These are phyloP conservation scores for Tulasnella calospora DNA, from an alignment of 768 basidiomycete species.

Conservation along the genomic window DNA sequence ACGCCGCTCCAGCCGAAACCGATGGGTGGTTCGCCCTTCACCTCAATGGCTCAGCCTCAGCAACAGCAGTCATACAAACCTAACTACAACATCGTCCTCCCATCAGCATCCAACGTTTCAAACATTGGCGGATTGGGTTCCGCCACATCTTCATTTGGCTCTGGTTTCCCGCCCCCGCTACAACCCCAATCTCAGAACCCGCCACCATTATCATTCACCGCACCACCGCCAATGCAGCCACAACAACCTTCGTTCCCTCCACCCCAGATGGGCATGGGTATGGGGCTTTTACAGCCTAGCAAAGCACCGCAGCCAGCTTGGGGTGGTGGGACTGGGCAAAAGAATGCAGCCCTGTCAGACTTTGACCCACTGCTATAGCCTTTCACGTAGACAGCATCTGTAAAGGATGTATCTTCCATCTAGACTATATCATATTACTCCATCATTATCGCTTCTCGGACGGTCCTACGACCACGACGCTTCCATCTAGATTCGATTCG, in stretches of 20 bases:
- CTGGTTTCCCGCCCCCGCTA: conserved; percentile 32
- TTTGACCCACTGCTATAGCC: conserved; percentile 68
- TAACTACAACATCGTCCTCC: conserved; percentile 31
- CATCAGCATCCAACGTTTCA: conserved; percentile 35
- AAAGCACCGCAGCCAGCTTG: conserved; percentile 54
- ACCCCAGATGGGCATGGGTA: conserved; percentile 35
- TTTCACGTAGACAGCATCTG: background rate
- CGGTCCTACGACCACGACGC: background rate
- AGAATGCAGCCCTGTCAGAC: conserved; percentile 65
- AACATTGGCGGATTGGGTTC: conserved; percentile 36
- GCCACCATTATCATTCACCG: background rate
- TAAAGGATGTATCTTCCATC: background rate
- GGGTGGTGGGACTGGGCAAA: conserved; percentile 41
- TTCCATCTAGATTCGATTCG: background rate
- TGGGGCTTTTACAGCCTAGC: conserved; percentile 49
- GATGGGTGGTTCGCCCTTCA: conserved; percentile 30
- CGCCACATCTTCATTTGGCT: background rate
- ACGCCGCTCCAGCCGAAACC: conserved; percentile 47
- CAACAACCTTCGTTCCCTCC: conserved; percentile 9
- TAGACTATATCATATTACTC: background rate
- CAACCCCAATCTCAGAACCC: conserved; percentile 14
- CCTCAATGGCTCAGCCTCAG: background rate
- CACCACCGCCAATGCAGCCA: conserved; percentile 7
- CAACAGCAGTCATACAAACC: conserved; percentile 46
- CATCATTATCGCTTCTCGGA: background rate